Evolutionary conservation across 2,329 filamentous ascomycete genomes (phyloP), one percentile per base, ranked within the genome.

Genomic region (Penicillium thymicola): DNA sequence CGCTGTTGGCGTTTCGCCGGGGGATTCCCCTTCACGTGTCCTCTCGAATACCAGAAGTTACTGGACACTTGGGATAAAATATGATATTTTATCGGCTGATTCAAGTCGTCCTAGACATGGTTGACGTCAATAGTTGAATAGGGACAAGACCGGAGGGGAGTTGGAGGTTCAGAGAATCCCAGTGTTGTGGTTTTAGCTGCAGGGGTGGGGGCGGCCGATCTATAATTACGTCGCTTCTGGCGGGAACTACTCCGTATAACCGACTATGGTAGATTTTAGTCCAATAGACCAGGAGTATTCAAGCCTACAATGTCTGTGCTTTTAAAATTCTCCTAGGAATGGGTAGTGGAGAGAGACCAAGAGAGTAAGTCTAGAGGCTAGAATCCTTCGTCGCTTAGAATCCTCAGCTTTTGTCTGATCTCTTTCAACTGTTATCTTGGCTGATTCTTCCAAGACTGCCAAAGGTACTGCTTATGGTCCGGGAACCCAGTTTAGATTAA

Each of bases 111-210:
- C 14, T 13, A 28, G 47, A n/a, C 54, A 58, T 61, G 7, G 13
- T 54, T 47, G 51, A 43, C 30, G 43, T 53, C 44, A 41, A 48
- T 51, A 36, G 38, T 55, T 54, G 43, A 37, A 48, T 44, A 43
- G 53, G 53, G 53, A 46, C 47, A 49, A 58, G 28, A 38, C 48
- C 45, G 37, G 50, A 51, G 46, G 36, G 18, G 37, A 52, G 58
- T 55, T 44, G 57, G 60, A 61, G 50, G 57, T 63, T 61, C 54
- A 56, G 54, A 60, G 56, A 58, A 66, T 61, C 60, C 68, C 68
- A 61, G 64, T 61, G 62, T 51, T 65, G 63, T 70, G 68, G 70
- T 68, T 70, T 68, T 69, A 65, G 63, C 65, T 70, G 64, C 67
- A 70, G 67, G 64, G 64, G 59, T 59, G 63, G 55, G 56, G 58